Evolutionary conservation across 495 filamentous ascomycete species (phyloP), one percentile per base, ranked within the genome.

Genomic region (Rostrohypoxylon terebratum): DNA sequence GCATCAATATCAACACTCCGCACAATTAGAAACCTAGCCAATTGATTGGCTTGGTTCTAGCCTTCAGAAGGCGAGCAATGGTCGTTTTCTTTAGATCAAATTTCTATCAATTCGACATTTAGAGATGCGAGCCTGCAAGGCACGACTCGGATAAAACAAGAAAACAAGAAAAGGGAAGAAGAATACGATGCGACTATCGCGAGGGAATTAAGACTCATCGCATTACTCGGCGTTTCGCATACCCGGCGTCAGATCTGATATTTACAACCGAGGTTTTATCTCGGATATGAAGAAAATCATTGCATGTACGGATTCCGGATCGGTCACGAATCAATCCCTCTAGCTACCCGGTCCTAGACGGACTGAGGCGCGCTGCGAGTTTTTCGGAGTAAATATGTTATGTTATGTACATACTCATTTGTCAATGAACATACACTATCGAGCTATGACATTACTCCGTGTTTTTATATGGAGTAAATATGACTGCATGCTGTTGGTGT

Each of bases 151-250:
- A 66, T 31, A 54, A 31, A 66, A 61, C 25, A 53, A 25, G 59
- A 20, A 10, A 55, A 50, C 25, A 45, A 25, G 11, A 54, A 48
- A 48, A 54, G 28, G 28, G 40, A 66, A 25, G 23, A 63, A 62
- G 54, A 55, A 42, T 21, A 44, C 36, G 42, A 53, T 23, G 13
- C 18, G 36, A 20, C 21, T 44, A 69, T 63, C 13, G 45, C 71
- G 20, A 61, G 66, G 44, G 66, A 44, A 31, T 23, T 59, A 11
- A 47, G 38, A 48, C 45, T 11, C 42, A 73, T 69, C 48, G 61
- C 71, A 73, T 74, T 51, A 63, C 38, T 45, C 33, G 71, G 71
- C 71, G 71, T 73, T 73, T 74, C 48, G 48, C 71, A 69, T 69
- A 68, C 65, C 65, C 18, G 38, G 59, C 59, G 18, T 58, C 45